Percentiles rank a stretch among this genome's conserved stretches.
Evolutionary conservation across 352 stramenopile genomes (phyloP).

Genomic region (Pythium chondricola): DNA sequence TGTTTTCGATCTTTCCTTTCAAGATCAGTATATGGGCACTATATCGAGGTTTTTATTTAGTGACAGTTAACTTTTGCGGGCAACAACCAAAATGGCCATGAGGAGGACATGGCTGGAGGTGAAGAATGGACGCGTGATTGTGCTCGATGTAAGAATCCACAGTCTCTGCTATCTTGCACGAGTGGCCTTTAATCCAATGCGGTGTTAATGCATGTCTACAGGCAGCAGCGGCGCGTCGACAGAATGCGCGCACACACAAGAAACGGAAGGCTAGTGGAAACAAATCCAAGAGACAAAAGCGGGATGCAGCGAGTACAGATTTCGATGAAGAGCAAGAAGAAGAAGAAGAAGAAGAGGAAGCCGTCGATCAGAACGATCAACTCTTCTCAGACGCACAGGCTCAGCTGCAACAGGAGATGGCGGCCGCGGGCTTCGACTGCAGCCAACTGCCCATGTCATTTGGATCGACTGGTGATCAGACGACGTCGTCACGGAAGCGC

Average conservation of each 20-base stretch:
- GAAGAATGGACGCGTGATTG: constrained; percentile 25
- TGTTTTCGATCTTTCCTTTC: constrained; percentile 19
- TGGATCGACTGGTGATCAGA: constrained; percentile 16
- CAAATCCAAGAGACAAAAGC: constrained; percentile 8
- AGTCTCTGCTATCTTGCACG: too few relatives aligned
- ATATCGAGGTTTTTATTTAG: not conserved
- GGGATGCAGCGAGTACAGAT: not conserved
- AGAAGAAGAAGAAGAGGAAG: constrained; percentile 20
- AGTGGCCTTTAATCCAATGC: too few relatives aligned
- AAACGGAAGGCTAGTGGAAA: constrained; percentile 26
- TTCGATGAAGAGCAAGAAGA: constrained; percentile 6
- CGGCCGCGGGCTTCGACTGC: constrained; percentile 38
- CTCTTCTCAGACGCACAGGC: constrained; percentile 48
- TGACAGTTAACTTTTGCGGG: not conserved
- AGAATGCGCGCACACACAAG: constrained; percentile 18
- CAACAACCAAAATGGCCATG: constrained; percentile 10
- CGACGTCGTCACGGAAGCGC: constrained; percentile 2
- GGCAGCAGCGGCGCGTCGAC: constrained; percentile 11
- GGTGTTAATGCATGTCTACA: too few relatives aligned
- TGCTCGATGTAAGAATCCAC: constrained; percentile 20
- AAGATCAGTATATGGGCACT: constrained; percentile 28
- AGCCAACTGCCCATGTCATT: constrained; percentile 51
- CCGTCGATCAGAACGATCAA: constrained; percentile 18
- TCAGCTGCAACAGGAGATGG: constrained; percentile 59
- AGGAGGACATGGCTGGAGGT: constrained; percentile 28